Base-by-base conservation (phyloP, 2,329 filamentous ascomycete species). In the Colletotrichum godetiae region DNA sequence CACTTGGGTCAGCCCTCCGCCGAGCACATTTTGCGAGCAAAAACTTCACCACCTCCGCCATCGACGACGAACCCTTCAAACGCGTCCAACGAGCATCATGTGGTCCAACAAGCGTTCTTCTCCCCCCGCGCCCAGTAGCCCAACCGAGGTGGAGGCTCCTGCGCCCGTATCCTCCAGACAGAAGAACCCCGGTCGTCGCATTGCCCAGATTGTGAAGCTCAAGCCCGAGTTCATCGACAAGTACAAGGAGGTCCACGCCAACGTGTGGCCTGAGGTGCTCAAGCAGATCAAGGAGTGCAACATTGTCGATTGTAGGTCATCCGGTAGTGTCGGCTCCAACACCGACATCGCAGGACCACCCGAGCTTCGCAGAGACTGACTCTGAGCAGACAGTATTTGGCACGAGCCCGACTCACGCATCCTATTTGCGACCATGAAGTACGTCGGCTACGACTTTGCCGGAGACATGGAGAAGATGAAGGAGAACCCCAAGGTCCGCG, bases 401-500 rank as follows among this genome's bases (percentile, higher is more conserved):
- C 90, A 93, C 77, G 92, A 94, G 78, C 86, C 91, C 13, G 82
- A 80, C 5, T 88, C 88, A 0, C 84, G 89, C 67, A 91, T 92
- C 55, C 86, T 96, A 1, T 95, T 95, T 79, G 92, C 92, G 0
- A 91, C 86, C 29, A 94, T 95, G 86, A 95, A 94, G 80, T 96
- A 95, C 78, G 86, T 93, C n/a, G 94, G 94, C 0, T 88, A 88
- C 73, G 88, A 94, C 75, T 95, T 90, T 73, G 91, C 89, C 2
- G 91, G 86, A 11, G 94, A 96, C 79, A 95, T 96, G 94, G 88
- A 90, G 81, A 87, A 86, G 74, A 95, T 95, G 93, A 87, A 88
- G 1, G 90, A 90, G 70, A 94, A 95, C 77, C 88, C 90, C 1
- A 92, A 92, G 78, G 92, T 95, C 42, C 88, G 90, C 68, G 91